A percentile compares a stretch with the other conserved stretches of the same genome.
Conservation (phyloP, 345 rosid genomes). For the Cardamine chenopodiifolia region DNA sequence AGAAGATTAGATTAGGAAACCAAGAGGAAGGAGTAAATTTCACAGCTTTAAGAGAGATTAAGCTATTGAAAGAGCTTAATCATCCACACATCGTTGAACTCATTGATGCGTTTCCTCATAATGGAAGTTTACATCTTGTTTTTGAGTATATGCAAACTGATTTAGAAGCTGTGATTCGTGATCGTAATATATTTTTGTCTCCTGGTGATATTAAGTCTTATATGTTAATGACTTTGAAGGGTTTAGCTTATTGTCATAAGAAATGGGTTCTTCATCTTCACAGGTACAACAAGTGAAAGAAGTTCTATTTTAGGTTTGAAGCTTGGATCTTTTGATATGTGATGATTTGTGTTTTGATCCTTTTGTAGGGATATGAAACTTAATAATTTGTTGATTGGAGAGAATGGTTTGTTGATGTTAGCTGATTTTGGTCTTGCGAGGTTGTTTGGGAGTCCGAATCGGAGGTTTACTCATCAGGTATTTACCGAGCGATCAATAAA, state of each 20-base stretch:
- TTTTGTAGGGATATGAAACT: conserved; percentile 65
- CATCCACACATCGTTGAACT: conserved; percentile 59
- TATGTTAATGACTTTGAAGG: conserved; percentile 61
- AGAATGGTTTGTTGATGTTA: conserved; percentile 58
- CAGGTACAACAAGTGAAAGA: conserved; percentile 32
- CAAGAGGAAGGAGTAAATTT: conserved; percentile 68
- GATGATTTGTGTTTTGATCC: background rate
- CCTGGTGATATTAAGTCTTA: conserved; percentile 65
- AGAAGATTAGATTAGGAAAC: conserved; percentile 64
- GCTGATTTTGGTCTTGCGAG: conserved; percentile 68
- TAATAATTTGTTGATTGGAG: conserved; percentile 59
- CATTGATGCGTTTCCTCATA: conserved; percentile 64
- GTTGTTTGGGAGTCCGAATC: conserved; percentile 64
- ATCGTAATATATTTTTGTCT: conserved; percentile 57
- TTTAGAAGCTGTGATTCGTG: conserved; percentile 69
- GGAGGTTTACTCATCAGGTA: conserved; percentile 68
- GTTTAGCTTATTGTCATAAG: conserved; percentile 59
- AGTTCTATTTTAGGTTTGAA: background rate
- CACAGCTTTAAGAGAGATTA: conserved; percentile 66
- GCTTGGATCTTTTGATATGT: background rate
- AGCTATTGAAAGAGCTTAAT: conserved; percentile 59
- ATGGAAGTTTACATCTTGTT: conserved; percentile 62
- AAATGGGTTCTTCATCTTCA: conserved; percentile 68
- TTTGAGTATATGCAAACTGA: conserved; percentile 72
- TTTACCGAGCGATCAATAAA: background rate